A percentile compares a stretch with the other conserved stretches of the same genome.
These are phyloP conservation scores for Cyphellophora attinorum DNA, from an alignment of 2,329 filamentous ascomycete species.

Conservation along the genomic window DNA sequence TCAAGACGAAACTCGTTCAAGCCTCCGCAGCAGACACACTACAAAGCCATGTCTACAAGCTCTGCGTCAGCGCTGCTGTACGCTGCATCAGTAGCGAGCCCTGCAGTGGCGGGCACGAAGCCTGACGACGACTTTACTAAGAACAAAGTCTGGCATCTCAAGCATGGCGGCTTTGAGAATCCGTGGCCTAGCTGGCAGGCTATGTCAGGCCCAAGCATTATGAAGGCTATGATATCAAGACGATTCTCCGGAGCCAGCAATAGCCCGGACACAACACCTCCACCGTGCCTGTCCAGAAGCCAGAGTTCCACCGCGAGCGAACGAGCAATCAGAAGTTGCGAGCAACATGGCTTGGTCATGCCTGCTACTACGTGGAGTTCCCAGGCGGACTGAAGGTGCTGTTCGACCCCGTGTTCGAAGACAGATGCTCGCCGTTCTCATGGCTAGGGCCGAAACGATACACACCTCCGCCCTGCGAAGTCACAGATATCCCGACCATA, in stretches of 20 bases:
- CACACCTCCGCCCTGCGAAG: slow-evolving; percentile 65
- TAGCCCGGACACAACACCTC: slow-evolving; percentile 52
- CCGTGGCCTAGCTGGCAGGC: slow-evolving; percentile 30
- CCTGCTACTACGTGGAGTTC: slow-evolving; percentile 88
- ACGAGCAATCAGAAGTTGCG: slow-evolving; percentile 50
- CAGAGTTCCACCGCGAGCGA: slow-evolving; percentile 56
- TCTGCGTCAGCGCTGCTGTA: slow-evolving; percentile 29
- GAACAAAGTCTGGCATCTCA: slow-evolving; percentile 29
- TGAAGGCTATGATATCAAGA: slow-evolving; percentile 19
- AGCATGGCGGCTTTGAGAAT: slow-evolving; percentile 29
- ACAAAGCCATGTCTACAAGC: slow-evolving; percentile 26
- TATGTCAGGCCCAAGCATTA: slow-evolving; percentile 7
- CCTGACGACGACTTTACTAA: slow-evolving; percentile 29
- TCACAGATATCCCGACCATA: slow-evolving; percentile 61
- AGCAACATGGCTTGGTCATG: slow-evolving; percentile 91
- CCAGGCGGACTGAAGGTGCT: slow-evolving; percentile 76
- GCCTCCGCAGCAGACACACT: slow-evolving; percentile 5
- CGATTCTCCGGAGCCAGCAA: slow-evolving; percentile 41
- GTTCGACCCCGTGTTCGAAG: slow-evolving; percentile 88
- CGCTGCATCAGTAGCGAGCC: slow-evolving; percentile 29
- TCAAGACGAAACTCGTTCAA: slow-evolving; percentile 12
- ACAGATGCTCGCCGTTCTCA: slow-evolving; percentile 69
- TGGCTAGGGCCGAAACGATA: slow-evolving; percentile 64
- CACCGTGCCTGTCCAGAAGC: slow-evolving; percentile 57
- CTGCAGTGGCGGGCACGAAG: slow-evolving; percentile 20